phyloP scores from a whole-genome alignment of 345 rosid species.

The Aquilaria sinensis region DNA sequence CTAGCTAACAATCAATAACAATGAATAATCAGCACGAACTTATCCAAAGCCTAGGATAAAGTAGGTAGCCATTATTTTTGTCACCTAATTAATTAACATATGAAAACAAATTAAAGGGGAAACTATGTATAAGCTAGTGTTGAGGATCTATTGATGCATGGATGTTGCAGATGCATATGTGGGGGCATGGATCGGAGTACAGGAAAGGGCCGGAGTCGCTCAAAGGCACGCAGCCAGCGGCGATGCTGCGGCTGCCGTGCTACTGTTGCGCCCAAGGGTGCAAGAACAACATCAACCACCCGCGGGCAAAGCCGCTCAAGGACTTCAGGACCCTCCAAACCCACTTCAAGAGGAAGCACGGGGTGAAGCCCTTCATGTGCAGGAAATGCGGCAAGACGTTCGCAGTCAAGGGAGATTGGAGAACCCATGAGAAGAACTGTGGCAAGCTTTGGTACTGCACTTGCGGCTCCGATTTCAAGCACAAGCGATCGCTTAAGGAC shows the following conservation, averaged over 20 bases:
- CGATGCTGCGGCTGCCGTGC: constrained; percentile 75
- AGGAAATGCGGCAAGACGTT: constrained; percentile 82
- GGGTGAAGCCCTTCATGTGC: constrained; percentile 63
- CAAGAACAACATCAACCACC: constrained; percentile 86
- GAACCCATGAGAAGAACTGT: constrained; percentile 97
- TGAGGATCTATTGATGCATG: not conserved
- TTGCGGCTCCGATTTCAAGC: constrained; percentile 97
- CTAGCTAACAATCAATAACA: not conserved
- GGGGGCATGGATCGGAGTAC: constrained; percentile 85
- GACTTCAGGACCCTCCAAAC: constrained; percentile 80
- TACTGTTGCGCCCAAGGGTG: constrained; percentile 74
- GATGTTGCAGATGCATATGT: constrained; percentile 67
- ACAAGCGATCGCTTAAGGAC: constrained; percentile 95
- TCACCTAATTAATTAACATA: not conserved
- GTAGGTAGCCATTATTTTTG: not conserved
- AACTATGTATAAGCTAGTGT: not conserved
- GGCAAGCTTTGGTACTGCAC: constrained; percentile 97
- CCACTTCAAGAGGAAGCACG: constrained; percentile 79
- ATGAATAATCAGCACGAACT: no score
- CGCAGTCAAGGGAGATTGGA: constrained; percentile 97
- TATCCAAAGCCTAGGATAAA: no score
- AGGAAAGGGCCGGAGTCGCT: constrained; percentile 74
- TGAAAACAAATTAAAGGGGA: not conserved
- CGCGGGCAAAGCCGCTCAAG: constrained; percentile 67
- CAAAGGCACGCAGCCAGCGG: constrained; percentile 72